phyloP scores from a whole-genome alignment of 176 grass and related monocot genomes.

The Avena eriantha region DNA sequence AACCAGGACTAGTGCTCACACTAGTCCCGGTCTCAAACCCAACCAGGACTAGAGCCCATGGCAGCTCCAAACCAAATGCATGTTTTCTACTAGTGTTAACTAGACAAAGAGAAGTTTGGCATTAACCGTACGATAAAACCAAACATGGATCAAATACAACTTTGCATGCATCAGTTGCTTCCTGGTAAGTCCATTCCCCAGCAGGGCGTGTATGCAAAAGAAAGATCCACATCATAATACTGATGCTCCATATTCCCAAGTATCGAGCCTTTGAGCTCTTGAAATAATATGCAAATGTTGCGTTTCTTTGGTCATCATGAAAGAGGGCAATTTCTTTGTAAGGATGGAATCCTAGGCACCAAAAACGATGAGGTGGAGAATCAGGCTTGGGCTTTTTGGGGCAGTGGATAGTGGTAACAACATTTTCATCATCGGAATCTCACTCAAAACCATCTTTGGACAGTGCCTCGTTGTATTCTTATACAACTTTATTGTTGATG shows the following conservation, averaged over 20 bases:
- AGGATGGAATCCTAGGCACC: not conserved
- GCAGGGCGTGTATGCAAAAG: not conserved
- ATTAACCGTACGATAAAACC: too few species aligned
- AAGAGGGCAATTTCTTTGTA: conserved; percentile 2
- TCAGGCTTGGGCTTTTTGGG: not conserved
- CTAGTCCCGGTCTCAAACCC: too few species aligned
- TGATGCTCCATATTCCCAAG: not conserved
- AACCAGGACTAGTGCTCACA: too few species aligned
- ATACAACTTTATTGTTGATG: not conserved
- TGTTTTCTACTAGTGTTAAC: too few species aligned
- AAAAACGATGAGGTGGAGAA: not conserved
- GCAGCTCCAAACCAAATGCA: too few species aligned
- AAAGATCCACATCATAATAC: not conserved
- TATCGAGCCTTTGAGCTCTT: not conserved
- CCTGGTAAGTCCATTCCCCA: not conserved
- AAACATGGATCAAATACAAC: not conserved
- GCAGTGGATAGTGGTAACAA: not conserved
- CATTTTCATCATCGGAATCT: not conserved
- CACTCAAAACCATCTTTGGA: not conserved
- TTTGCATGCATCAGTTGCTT: conserved; percentile 1
- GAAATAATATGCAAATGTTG: not conserved
- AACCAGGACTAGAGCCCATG: too few species aligned
- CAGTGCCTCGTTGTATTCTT: not conserved
- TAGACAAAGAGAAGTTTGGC: too few species aligned
- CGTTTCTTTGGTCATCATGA: not conserved